Percentiles rank a stretch among this genome's conserved stretches.
Conservation (phyloP, 805 yeast species). For the Lipomyces sp. region DNA sequence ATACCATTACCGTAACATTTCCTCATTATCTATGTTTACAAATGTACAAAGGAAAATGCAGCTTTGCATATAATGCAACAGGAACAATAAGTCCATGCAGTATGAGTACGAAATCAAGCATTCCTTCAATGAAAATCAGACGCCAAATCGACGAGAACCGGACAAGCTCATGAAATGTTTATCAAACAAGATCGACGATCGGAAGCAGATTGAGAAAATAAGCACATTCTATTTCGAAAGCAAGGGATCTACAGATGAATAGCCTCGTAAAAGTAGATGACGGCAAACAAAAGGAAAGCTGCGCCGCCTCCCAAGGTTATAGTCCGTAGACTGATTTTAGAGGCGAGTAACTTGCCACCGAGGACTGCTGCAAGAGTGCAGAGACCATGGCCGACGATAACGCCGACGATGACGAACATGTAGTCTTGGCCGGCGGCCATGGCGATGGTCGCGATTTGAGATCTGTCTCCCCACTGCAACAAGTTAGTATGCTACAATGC, state of each 20-base stretch:
- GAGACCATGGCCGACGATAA: slow-evolving; percentile 82
- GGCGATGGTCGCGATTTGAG: slow-evolving; percentile 97
- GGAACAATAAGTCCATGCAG: too few species aligned
- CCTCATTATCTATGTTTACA: too few species aligned
- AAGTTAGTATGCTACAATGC: background rate
- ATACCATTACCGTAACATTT: too few species aligned
- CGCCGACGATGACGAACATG: slow-evolving; percentile 87
- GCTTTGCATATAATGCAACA: too few species aligned
- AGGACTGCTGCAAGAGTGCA: slow-evolving; percentile 91
- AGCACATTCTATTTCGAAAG: background rate
- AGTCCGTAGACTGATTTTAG: slow-evolving; percentile 85
- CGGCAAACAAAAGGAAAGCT: slow-evolving; percentile 82
- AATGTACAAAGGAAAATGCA: too few species aligned
- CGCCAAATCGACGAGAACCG: background rate
- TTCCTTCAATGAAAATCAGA: too few species aligned
- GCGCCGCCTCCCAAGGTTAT: slow-evolving; percentile 90
- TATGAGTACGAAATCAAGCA: too few species aligned
- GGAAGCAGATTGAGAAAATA: background rate
- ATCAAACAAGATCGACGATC: background rate
- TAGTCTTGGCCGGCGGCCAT: slow-evolving; percentile 97
- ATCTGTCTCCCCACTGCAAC: slow-evolving; percentile 87
- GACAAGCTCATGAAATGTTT: background rate
- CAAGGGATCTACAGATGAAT: slow-evolving; percentile 8
- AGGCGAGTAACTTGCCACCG: slow-evolving; percentile 90
- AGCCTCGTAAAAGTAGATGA: slow-evolving; percentile 79